A percentile compares a stretch with the other conserved stretches of the same genome.
phyloP scores from a whole-genome alignment of 306 rosid species.

The Luffa aegyptiaca region DNA sequence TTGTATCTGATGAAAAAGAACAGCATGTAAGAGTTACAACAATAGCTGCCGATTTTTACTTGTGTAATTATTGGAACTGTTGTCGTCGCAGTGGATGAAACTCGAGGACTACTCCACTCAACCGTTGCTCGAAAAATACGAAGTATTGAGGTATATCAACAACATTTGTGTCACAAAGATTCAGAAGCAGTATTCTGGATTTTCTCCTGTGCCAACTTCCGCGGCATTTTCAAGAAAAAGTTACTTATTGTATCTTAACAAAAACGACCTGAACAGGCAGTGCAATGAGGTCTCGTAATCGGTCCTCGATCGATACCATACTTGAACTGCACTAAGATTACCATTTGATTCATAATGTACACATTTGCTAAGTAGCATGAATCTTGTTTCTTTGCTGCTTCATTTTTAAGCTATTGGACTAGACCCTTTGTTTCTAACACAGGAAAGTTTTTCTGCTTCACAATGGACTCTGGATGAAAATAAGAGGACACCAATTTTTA shows the following conservation, averaged over 20 bases:
- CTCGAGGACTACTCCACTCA: constrained; percentile 57
- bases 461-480: neutral
- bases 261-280: constrained; percentile 23
- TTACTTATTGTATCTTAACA: constrained; percentile 38
- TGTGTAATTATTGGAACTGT: neutral
- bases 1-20: neutral
- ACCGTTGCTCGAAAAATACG: constrained; percentile 36
- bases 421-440: neutral
- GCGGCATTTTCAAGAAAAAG: constrained; percentile 17
- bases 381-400: neutral
- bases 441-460: neutral
- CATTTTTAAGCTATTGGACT: neutral
- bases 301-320: neutral
- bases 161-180: constrained; percentile 44
- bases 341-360: neutral
- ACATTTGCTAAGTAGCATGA: neutral
- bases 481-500: neutral
- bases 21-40: neutral
- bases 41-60: neutral
- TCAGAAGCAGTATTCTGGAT: constrained; percentile 46
- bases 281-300: constrained; percentile 16
- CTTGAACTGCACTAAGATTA: neutral
- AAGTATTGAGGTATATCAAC: constrained; percentile 23
- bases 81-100: constrained; percentile 77
- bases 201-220: constrained; percentile 31